Conservation (phyloP, 2,329 filamentous ascomycete species). For the Claviceps sp. region DNA sequence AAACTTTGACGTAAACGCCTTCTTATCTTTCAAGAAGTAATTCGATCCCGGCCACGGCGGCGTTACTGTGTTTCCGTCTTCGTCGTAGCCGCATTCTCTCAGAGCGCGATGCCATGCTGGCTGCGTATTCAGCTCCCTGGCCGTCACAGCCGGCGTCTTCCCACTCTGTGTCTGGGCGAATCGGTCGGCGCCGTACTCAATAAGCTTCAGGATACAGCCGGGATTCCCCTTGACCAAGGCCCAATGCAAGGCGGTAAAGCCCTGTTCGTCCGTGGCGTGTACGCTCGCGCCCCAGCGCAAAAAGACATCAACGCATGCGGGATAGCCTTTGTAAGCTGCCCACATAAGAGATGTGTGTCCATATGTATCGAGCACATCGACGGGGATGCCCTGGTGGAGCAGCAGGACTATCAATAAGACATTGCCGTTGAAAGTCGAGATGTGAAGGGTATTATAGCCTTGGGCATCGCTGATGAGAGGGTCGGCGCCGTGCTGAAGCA, state of each 20-base stretch:
- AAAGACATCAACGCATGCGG: constrained; percentile 82
- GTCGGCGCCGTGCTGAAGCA: constrained; percentile 84
- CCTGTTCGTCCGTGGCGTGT: constrained; percentile 78
- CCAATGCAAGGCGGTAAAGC: constrained; percentile 93
- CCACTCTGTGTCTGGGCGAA: constrained; percentile 82
- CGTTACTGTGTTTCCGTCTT: constrained; percentile 57
- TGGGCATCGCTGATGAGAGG: constrained; percentile 85
- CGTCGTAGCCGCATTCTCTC: constrained; percentile 69
- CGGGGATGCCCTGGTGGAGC: constrained; percentile 87
- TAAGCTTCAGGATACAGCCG: constrained; percentile 78
- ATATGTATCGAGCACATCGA: constrained; percentile 79
- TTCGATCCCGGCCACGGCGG: constrained; percentile 61
- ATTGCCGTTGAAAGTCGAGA: constrained; percentile 94
- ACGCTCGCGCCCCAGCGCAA: constrained; percentile 92
- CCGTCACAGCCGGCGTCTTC: constrained; percentile 78
- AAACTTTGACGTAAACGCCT: constrained; percentile 68
- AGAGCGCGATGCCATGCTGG: constrained; percentile 73
- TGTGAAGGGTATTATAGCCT: constrained; percentile 95
- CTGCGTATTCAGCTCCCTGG: constrained; percentile 78
- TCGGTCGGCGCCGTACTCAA: constrained; percentile 90
- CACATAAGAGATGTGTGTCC: constrained; percentile 96
- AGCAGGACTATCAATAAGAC: constrained; percentile 79
- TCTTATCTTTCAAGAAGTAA: constrained; percentile 62
- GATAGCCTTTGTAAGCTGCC: constrained; percentile 95
- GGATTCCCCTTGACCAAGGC: constrained; percentile 86